These are phyloP conservation scores for Silene conica DNA, from an alignment of 148 eudicot genomes.

Conservation along the genomic window DNA sequence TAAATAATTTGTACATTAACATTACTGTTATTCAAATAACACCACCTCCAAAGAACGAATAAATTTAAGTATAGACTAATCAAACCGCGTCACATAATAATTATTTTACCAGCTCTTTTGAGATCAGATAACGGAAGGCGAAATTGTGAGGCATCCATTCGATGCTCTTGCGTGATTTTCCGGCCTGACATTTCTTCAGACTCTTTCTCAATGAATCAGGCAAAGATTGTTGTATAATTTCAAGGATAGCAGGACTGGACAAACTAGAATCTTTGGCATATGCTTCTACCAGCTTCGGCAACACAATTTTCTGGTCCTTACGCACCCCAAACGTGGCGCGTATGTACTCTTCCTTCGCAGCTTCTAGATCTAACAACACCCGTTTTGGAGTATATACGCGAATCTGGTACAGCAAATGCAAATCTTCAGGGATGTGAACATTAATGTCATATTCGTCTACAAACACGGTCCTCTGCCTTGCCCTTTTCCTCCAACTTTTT, in stretches of 20 bases:
- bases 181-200: conserved; percentile 58
- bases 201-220: conserved; percentile 66
- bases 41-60: conserved; percentile 4
- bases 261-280: conserved; percentile 74
- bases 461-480: not conserved
- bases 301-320: conserved; percentile 62
- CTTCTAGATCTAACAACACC: conserved; percentile 70
- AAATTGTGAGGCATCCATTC: conserved; percentile 82
- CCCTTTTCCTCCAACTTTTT: too few relatives aligned
- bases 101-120: conserved; percentile 63
- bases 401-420: conserved; percentile 37
- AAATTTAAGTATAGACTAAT: conserved; percentile 10
- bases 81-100: not conserved
- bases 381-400: conserved; percentile 85
- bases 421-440: not conserved
- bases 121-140: conserved; percentile 72
- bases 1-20: conserved; percentile 22
- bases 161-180: conserved; percentile 57
- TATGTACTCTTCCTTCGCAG: conserved; percentile 87
- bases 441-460: too few relatives aligned
- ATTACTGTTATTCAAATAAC: conserved; percentile 16
- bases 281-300: conserved; percentile 74
- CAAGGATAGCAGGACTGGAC: conserved; percentile 50
- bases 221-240: conserved; percentile 71
- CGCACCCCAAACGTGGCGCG: conserved; percentile 93